A percentile compares a stretch with the other conserved stretches of the same genome.
Evolutionary conservation across 2,329 filamentous ascomycete species (phyloP).

Genomic region (Xylaria multiplex): DNA sequence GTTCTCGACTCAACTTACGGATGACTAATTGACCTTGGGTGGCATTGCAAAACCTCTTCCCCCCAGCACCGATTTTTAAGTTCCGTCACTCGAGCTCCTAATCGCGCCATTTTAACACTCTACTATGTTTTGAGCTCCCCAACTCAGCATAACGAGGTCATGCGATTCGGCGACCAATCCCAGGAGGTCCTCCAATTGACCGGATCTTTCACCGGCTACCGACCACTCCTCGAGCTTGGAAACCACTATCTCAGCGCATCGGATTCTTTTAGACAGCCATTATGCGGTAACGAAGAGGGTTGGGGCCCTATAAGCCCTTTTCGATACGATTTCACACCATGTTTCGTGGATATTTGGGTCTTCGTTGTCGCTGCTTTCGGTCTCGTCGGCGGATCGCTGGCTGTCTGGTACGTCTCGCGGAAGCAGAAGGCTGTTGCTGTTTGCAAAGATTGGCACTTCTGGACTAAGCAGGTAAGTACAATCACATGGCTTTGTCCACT

Average conservation of each 20-base stretch:
- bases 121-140: constrained; percentile 47
- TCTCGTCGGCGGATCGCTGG: constrained; percentile 77
- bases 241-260: constrained; percentile 69
- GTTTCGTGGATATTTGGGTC: constrained; percentile 94
- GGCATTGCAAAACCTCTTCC: constrained; percentile 16
- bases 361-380: constrained; percentile 81
- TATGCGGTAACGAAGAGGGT: constrained; percentile 90
- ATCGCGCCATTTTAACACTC: constrained; percentile 45
- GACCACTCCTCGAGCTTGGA: constrained; percentile 61
- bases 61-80: constrained; percentile 21
- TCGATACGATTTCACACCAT: constrained; percentile 95
- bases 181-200: constrained; percentile 64
- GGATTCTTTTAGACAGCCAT: constrained; percentile 67
- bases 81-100: constrained; percentile 42
- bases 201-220: constrained; percentile 70
- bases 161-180: constrained; percentile 52
- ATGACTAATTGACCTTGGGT: constrained; percentile 34
- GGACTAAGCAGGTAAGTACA: constrained; percentile 80
- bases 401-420: constrained; percentile 81
- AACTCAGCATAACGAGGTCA: constrained; percentile 46
- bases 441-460: constrained; percentile 91
- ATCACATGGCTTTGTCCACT: background rate
- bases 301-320: constrained; percentile 92
- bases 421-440: constrained; percentile 74
- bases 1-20: constrained; percentile 18